Percentiles rank a stretch among this genome's conserved stretches.
These are phyloP conservation scores for Penicillium sp. DNA, from an alignment of 2,329 filamentous ascomycete genomes.

Conservation along the genomic window DNA sequence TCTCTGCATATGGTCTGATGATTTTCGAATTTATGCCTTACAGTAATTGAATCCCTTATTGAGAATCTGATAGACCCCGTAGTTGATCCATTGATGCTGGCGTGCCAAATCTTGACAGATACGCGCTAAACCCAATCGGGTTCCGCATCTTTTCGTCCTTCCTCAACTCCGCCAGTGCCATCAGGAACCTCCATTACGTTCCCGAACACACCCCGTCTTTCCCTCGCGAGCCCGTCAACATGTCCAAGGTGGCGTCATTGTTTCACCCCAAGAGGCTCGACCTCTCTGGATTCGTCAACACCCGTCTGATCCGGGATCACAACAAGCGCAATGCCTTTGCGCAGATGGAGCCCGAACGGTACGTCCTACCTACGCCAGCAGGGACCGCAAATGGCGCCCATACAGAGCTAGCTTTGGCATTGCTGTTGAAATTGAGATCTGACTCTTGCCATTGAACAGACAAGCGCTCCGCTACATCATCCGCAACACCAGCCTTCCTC, in stretches of 20 bases:
- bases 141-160: constrained; percentile 33
- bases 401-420: too few relatives aligned
- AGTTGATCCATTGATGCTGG: neutral
- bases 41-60: neutral
- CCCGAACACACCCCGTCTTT: constrained; percentile 16
- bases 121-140: constrained; percentile 37
- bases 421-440: neutral
- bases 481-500: constrained; percentile 85
- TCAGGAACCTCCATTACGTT: constrained; percentile 22
- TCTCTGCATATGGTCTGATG: neutral
- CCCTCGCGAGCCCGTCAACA: constrained; percentile 22
- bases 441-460: constrained; percentile 54
- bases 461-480: constrained; percentile 94
- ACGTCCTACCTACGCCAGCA: constrained; percentile 29
- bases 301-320: constrained; percentile 88
- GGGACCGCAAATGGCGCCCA: neutral
- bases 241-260: constrained; percentile 63
- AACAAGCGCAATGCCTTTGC: constrained; percentile 94
- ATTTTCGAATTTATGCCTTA: neutral
- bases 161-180: constrained; percentile 32
- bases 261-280: constrained; percentile 92
- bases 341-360: constrained; percentile 87
- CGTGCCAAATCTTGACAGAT: constrained; percentile 19
- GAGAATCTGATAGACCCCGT: neutral
- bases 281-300: constrained; percentile 84